Conservation (phyloP, 257 asterid genomes). For the Gynochthodes officinalis region DNA sequence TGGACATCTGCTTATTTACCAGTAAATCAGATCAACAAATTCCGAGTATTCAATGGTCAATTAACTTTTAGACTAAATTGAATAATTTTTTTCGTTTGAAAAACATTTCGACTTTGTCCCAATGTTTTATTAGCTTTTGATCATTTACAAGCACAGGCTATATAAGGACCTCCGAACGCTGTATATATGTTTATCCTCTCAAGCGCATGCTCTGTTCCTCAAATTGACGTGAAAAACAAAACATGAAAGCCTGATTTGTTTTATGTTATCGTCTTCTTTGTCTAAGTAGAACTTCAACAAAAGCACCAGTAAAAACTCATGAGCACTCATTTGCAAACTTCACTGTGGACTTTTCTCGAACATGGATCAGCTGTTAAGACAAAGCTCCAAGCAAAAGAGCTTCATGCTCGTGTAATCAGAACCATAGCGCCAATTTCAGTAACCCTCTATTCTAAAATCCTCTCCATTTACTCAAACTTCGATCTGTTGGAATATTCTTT, state of each 20-base stretch:
- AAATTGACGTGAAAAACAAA: background rate
- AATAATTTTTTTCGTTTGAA: too few species aligned
- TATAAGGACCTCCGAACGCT: too few species aligned
- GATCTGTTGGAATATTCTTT: conserved; percentile 53
- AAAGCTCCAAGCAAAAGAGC: conserved; percentile 63
- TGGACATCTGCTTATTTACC: too few species aligned
- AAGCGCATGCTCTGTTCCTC: background rate
- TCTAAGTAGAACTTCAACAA: background rate
- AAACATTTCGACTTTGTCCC: too few species aligned
- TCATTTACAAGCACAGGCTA: too few species aligned
- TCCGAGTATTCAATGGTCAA: too few species aligned
- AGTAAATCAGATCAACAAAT: too few species aligned
- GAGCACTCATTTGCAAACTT: conserved; percentile 29
- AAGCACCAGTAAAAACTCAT: conserved; percentile 14
- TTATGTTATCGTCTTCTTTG: background rate
- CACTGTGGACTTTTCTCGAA: conserved; percentile 28
- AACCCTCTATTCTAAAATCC: conserved; percentile 29
- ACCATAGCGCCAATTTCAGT: conserved; percentile 21
- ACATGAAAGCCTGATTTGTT: background rate
- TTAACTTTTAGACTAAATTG: too few species aligned
- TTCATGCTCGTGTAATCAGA: conserved; percentile 70
- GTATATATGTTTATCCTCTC: too few species aligned
- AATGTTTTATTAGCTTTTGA: too few species aligned
- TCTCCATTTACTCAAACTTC: conserved; percentile 62
- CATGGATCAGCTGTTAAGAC: conserved; percentile 56